Base-by-base conservation (phyloP, 176 grass and related monocot species). In the Lolium rigidum region DNA sequence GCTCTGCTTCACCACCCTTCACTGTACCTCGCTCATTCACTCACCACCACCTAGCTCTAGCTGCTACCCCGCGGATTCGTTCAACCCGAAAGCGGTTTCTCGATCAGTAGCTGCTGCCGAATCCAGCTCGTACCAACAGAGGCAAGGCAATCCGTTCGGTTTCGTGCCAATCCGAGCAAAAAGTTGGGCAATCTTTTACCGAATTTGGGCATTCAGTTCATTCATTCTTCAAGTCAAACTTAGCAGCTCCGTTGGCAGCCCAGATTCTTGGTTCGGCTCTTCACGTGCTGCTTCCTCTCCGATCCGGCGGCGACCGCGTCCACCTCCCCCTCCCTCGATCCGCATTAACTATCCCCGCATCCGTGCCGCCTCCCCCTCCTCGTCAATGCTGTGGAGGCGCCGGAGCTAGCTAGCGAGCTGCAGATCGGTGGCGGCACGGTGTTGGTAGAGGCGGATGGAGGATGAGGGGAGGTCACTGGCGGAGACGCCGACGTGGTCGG, bases 401-500 rank as follows among this genome's bases (percentile, higher is more conserved):
- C 74, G 25, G 49, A 76, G 66, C 16, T 69, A 69, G 73, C 54
- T 56, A 76, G 51, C 54, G 18, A 76, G 73, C 24, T 49, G 72
- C 22, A 75, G 47, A 75, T 68, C 64, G 26, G 7, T 14, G 6
- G 44, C 70, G 31, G 44, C 20, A 5, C 17, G 50, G 18, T 9
- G 22, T 10, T 8, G 47, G 48, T 2, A 14, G 15, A 76, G 73
- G 73, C 73, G n/a, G 50, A n/a, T 57, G 80, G 88, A 22, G 86
- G 90, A 77, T 35, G 89, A 57, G 51, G 90, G 91, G 60, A 66
- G 96, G 84, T 95, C 96, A 60, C 93, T 98, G 86, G 96, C 93
- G 73, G 96, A 98, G 91, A 98, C 96, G 65, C 96, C 96, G 64
- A 98, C 96, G 20, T 98, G 96, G 96, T 98, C 93, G 31, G 96